These are phyloP conservation scores for Codiaeum variegatum DNA, from an alignment of 441 rosid species.

Conservation along the genomic window DNA sequence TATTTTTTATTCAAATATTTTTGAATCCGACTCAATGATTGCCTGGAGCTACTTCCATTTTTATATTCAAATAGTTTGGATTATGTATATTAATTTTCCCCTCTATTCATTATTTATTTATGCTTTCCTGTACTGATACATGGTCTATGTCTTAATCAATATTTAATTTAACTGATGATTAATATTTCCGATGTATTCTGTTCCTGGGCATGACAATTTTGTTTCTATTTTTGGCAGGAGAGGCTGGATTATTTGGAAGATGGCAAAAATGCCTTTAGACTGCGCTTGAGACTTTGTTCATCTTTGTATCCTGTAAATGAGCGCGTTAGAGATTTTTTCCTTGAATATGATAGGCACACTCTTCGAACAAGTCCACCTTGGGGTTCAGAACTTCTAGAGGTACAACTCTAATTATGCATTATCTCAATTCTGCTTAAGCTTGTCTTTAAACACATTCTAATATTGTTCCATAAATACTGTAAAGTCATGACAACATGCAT, in stretches of 20 bases:
- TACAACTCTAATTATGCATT: constrained; percentile 27
- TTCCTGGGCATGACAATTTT: constrained; percentile 1
- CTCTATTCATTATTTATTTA: not conserved
- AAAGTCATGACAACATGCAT: not conserved
- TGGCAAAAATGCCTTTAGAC: constrained; percentile 80
- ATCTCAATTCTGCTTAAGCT: constrained; percentile 1
- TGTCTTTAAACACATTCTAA: constrained; percentile 8
- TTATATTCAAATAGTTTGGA: not conserved
- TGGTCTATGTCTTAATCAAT: not conserved
- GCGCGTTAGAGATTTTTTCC: constrained; percentile 95
- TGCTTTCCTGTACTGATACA: not conserved
- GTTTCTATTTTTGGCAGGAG: constrained; percentile 49
- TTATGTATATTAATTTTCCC: not conserved
- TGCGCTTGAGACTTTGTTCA: constrained; percentile 92
- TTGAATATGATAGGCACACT: constrained; percentile 98
- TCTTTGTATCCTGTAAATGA: constrained; percentile 91
- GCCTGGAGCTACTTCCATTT: not conserved
- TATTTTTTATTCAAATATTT: not conserved
- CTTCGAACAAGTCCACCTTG: constrained; percentile 97
- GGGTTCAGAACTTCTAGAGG: constrained; percentile 99
- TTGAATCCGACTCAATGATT: not conserved
- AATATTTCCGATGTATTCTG: not conserved
- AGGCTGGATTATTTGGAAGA: constrained; percentile 97
- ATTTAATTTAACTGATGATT: not conserved
- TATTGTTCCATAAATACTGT: constrained; percentile 10